Percentiles rank a stretch among this genome's conserved stretches.
These are phyloP conservation scores for Meyerozyma guilliermondii DNA, from an alignment of 1,139 yeast species.

Conservation along the genomic window DNA sequence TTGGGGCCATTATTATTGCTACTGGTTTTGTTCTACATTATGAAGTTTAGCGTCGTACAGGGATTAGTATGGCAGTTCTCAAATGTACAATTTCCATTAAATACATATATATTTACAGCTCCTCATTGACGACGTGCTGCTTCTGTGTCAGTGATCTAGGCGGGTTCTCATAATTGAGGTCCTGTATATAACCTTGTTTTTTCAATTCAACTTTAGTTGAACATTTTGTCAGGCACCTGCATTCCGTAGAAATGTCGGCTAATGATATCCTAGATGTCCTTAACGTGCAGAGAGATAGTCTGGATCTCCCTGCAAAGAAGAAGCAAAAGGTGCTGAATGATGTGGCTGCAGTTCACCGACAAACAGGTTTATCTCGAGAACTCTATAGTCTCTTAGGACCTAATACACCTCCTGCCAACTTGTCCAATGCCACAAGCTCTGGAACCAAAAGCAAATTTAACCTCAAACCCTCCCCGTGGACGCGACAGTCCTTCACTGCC, in stretches of 20 bases:
- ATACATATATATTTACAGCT: too few relatives aligned
- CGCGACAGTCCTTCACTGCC: slow-evolving; percentile 52
- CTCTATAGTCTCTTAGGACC: slow-evolving; percentile 84
- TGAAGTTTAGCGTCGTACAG: too few relatives aligned
- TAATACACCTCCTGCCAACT: slow-evolving; percentile 78
- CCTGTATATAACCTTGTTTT: background rate
- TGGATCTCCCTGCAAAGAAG: slow-evolving; percentile 33
- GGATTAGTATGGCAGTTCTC: too few relatives aligned
- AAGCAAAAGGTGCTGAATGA: slow-evolving; percentile 24
- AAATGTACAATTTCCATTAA: too few relatives aligned
- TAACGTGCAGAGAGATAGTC: slow-evolving; percentile 50
- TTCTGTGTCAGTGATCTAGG: background rate
- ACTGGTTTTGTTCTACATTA: too few relatives aligned
- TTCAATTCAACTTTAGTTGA: background rate
- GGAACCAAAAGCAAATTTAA: slow-evolving; percentile 65
- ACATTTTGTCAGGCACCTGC: background rate
- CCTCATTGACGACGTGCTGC: too few relatives aligned
- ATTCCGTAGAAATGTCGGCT: slow-evolving; percentile 32
- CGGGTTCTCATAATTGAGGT: background rate
- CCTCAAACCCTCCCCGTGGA: slow-evolving; percentile 81
- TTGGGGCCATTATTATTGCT: too few relatives aligned
- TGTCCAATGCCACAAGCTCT: slow-evolving; percentile 41
- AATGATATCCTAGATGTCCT: slow-evolving; percentile 75
- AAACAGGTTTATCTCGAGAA: slow-evolving; percentile 87
- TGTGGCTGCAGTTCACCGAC: slow-evolving; percentile 27